phyloP scores from a whole-genome alignment of 2,329 filamentous ascomycete genomes.

The Fonsecaea multimorphosa region DNA sequence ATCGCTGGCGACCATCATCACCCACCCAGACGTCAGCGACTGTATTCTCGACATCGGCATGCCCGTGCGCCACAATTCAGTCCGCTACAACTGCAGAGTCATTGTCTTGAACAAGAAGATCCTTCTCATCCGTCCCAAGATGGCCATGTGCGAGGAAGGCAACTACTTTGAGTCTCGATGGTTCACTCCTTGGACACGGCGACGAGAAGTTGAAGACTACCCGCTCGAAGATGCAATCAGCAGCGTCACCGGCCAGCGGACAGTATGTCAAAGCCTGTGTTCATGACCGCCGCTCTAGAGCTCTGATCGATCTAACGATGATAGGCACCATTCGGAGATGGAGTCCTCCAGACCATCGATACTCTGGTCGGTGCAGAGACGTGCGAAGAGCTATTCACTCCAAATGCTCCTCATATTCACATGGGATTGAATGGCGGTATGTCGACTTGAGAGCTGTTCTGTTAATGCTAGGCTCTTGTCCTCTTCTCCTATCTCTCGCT shows the following conservation, averaged over 20 bases:
- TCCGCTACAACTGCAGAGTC: background rate
- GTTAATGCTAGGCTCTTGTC: background rate
- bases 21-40: background rate
- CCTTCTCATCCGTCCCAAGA: conserved; percentile 3
- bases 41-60: conserved; percentile 6
- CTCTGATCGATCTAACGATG: background rate
- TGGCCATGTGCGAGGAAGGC: background rate
- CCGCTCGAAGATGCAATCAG: conserved; percentile 1
- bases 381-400: background rate
- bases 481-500: background rate
- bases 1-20: conserved; percentile 5
- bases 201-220: conserved; percentile 3
- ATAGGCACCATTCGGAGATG: background rate
- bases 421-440: conserved; percentile 1
- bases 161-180: conserved; percentile 5
- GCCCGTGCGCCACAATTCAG: conserved; percentile 1
- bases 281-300: background rate
- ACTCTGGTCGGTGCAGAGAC: background rate
- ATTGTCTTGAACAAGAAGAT: conserved; percentile 7
- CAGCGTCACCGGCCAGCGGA: background rate
- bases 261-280: background rate
- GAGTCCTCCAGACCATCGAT: conserved; percentile 1
- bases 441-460: background rate
- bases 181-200: background rate
- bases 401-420: background rate